phyloP scores from a whole-genome alignment of 768 basidiomycete species.

The Amanita rubescens region DNA sequence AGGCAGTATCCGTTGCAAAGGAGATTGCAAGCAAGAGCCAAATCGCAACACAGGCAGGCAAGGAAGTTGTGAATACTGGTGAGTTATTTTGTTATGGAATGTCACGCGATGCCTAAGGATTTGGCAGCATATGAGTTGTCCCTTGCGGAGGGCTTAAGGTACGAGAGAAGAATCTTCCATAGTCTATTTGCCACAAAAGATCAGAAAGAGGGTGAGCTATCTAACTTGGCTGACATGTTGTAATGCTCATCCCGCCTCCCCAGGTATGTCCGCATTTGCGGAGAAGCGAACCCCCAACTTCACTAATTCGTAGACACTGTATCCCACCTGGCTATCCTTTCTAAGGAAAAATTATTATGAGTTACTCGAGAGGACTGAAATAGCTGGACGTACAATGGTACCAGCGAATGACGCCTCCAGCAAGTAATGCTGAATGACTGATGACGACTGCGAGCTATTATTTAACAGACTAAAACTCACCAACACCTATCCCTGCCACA shows the following conservation, averaged over 20 bases:
- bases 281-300: constrained; percentile 90
- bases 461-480: constrained; percentile 26
- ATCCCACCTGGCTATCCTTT: too few species aligned
- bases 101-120: not conserved
- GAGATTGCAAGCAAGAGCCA: constrained; percentile 77
- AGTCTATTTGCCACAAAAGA: constrained; percentile 87
- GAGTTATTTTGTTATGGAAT: constrained; percentile 10
- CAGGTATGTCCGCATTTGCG: constrained; percentile 92
- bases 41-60: constrained; percentile 77
- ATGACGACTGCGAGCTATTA: not conserved
- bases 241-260: constrained; percentile 6
- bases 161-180: constrained; percentile 89
- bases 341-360: not conserved
- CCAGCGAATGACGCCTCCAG: constrained; percentile 35
- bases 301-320: constrained; percentile 41
- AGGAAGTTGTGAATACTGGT: constrained; percentile 94
- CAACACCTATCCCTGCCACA: constrained; percentile 55
- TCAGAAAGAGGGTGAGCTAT: constrained; percentile 81
- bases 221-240: not conserved
- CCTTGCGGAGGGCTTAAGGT: constrained; percentile 74
- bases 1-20: constrained; percentile 76
- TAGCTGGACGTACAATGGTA: constrained; percentile 14
- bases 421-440: constrained; percentile 24
- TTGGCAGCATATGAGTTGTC: constrained; percentile 70
- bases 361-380: constrained; percentile 3